phyloP scores from a whole-genome alignment of 768 basidiomycete genomes.

The Gymnopilus dilepis region DNA sequence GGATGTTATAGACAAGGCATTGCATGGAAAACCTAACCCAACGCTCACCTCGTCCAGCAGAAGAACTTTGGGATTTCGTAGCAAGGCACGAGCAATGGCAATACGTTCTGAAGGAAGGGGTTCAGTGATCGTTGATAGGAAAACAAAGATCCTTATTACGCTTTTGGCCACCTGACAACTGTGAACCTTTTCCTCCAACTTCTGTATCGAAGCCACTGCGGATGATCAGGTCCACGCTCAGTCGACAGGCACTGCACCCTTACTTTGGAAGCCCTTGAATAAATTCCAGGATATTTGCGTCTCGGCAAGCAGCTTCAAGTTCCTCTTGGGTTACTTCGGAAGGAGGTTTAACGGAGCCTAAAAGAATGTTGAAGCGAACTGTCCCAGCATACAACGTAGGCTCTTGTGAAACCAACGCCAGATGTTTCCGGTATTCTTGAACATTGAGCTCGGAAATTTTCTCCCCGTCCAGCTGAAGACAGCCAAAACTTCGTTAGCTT shows the following conservation, averaged over 20 bases:
- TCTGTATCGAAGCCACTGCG: slow-evolving; percentile 87
- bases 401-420: slow-evolving; percentile 92
- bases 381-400: slow-evolving; percentile 89
- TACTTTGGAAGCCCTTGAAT: slow-evolving; percentile 82
- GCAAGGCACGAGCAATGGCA: slow-evolving; percentile 88
- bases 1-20: background rate
- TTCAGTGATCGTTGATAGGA: background rate
- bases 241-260: slow-evolving; percentile 28
- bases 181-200: slow-evolving; percentile 89
- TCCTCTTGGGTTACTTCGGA: slow-evolving; percentile 86
- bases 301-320: slow-evolving; percentile 80
- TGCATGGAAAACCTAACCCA: slow-evolving; percentile 5
- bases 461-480: slow-evolving; percentile 67
- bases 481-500: background rate
- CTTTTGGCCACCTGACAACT: slow-evolving; percentile 88
- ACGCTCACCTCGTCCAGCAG: slow-evolving; percentile 72
- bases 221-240: background rate
- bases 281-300: slow-evolving; percentile 93
- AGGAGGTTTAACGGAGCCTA: slow-evolving; percentile 79
- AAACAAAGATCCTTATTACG: slow-evolving; percentile 53
- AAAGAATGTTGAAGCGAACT: slow-evolving; percentile 87
- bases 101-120: slow-evolving; percentile 50
- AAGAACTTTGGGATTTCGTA: slow-evolving; percentile 89
- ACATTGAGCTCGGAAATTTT: slow-evolving; percentile 79
- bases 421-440: slow-evolving; percentile 85